Base-by-base conservation (phyloP, 129 eudicot genomes). In the Rutidosis leptorrhynchoides region DNA sequence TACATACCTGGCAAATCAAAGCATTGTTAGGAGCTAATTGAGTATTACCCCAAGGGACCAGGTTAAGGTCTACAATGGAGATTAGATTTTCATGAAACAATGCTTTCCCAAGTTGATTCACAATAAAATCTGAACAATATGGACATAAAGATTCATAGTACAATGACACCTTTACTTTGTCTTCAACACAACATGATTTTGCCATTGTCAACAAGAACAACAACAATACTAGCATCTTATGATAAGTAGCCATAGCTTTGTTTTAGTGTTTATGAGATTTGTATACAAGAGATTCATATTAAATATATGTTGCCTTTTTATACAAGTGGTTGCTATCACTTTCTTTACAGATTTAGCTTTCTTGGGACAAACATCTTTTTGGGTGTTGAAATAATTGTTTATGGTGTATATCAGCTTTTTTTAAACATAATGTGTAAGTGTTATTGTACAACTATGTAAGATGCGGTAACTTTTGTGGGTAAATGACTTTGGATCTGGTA, bases 21-120 rank as follows among this genome's bases (percentile, higher is more conserved):
- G 65, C 42, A 52, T 43, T 68, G 77, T 89, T 82, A 7, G 81
- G 24, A 42, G 70, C 66, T 25, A 86, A 56, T 3, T 70, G 86
- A 75, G 98, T 79, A 74, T 92, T 92, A n/a, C 98, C 98, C 98
- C 98, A 92, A 49, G 98, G 96, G 52, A 88, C 69, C 49, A 88
- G 69, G 67, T 83, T 78, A 65, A 92, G 90, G 77, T 87, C 83
- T 72, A 90, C 83, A 51, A 88, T 78, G 71, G 87, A 78, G 81
- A 72, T 46, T 53, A 92, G 83, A 55, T 83, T 90, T 46, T 75
- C 74, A 59, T 86, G 78, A 55, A 70, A 83, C 74, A 75, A 67
- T 32, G 87, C 74, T 67, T 79, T 83, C 19, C 80, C 83, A 32
- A 92, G 81, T 43, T 85, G 75, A 80, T 85, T 82, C 12, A 84